Conservation (phyloP, 2,329 filamentous ascomycete species). For the Fusarium oxysporum region DNA sequence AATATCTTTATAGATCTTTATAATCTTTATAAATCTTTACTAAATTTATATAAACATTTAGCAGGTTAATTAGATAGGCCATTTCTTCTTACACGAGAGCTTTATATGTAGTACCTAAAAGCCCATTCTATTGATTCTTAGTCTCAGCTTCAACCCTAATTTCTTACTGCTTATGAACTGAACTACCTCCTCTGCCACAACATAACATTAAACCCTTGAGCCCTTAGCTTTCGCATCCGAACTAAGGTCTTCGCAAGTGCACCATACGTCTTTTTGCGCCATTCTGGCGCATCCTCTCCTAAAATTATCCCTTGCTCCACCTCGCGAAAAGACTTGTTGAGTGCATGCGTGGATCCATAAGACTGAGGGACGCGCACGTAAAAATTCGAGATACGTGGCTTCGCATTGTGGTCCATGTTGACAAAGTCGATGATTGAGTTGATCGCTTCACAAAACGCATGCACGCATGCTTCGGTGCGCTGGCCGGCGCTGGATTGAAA, state of each 20-base stretch:
- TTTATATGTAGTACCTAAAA: too few relatives aligned
- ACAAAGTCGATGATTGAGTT: not conserved
- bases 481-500: rapidly evolving
- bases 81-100: too few relatives aligned
- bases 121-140: too few relatives aligned
- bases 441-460: not conserved
- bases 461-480: not conserved
- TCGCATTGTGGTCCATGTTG: not conserved
- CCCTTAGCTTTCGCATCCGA: not conserved
- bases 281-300: rapidly evolving
- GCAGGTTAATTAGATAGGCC: not conserved
- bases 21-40: not conserved
- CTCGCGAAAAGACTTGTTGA: rapidly evolving
- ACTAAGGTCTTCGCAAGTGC: not conserved
- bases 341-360: rapidly evolving
- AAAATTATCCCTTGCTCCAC: not conserved
- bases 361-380: not conserved
- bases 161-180: not conserved
- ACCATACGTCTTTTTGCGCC: rapidly evolving
- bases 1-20: too few relatives aligned
- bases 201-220: too few relatives aligned
- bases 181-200: not conserved
- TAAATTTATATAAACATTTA: not conserved
- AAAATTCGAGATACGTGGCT: not conserved
- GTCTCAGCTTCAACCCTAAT: not conserved